Conservation (phyloP, 108 stramenopile species). For the Conticribra weissflogii region DNA sequence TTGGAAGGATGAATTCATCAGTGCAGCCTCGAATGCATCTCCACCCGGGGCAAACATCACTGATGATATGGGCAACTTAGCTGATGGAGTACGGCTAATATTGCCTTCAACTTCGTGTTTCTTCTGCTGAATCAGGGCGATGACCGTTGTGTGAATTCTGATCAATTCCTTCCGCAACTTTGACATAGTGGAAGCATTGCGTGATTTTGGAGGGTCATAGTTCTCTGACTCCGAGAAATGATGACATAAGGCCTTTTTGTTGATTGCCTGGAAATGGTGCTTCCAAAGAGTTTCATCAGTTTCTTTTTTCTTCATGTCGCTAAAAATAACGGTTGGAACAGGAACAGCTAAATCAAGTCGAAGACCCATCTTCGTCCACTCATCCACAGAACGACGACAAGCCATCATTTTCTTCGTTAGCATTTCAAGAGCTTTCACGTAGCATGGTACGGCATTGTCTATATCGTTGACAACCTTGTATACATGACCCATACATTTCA, state of each 20-base stretch:
- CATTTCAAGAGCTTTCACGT: constrained; percentile 35
- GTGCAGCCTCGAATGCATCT: constrained; percentile 30
- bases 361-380: constrained; percentile 33
- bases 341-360: constrained; percentile 27
- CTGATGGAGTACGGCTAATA: not conserved
- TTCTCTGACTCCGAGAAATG: constrained; percentile 25
- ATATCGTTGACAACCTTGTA: constrained; percentile 29
- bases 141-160: constrained; percentile 33
- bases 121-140: constrained; percentile 32
- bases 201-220: not conserved
- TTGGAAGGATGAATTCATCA: constrained; percentile 33
- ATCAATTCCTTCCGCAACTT: constrained; percentile 33
- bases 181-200: not conserved
- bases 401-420: constrained; percentile 16
- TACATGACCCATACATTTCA: constrained; percentile 49
- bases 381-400: constrained; percentile 20
- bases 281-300: constrained; percentile 11
- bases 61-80: constrained; percentile 15
- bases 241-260: constrained; percentile 38
- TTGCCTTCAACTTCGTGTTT: constrained; percentile 14
- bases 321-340: constrained; percentile 29
- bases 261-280: constrained; percentile 37
- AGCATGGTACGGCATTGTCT: constrained; percentile 45
- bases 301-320: constrained; percentile 24
- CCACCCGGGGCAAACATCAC: constrained; percentile 17